Percentiles rank a stretch among this genome's conserved stretches.
Evolutionary conservation across 2,329 filamentous ascomycete genomes (phyloP).

Genomic region (Zasmidium citrigriseum): DNA sequence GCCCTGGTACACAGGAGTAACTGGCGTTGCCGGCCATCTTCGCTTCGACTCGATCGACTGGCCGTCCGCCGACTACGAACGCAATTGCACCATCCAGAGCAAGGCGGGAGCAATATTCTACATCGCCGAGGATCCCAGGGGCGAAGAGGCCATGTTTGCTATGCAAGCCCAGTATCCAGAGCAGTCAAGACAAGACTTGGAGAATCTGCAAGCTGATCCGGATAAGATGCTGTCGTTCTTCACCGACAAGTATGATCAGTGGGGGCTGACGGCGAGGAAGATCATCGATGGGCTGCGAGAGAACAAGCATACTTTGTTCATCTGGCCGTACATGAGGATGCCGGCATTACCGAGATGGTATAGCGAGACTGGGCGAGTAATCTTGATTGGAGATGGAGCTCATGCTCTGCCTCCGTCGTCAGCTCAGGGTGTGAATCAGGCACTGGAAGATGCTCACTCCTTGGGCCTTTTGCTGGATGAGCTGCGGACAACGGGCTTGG

Average conservation of each 20-base stretch:
- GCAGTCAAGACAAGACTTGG: slow-evolving; percentile 37
- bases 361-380: slow-evolving; percentile 42
- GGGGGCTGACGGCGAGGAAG: slow-evolving; percentile 21
- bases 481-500: neutral
- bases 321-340: slow-evolving; percentile 33
- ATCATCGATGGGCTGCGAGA: slow-evolving; percentile 24
- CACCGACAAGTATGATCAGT: slow-evolving; percentile 18
- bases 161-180: slow-evolving; percentile 38
- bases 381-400: slow-evolving; percentile 60
- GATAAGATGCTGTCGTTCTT: slow-evolving; percentile 17
- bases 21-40: slow-evolving; percentile 25
- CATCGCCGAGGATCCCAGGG: slow-evolving; percentile 39
- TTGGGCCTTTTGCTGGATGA: slow-evolving; percentile 42
- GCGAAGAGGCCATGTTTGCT: slow-evolving; percentile 38
- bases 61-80: slow-evolving; percentile 27
- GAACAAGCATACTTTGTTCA: slow-evolving; percentile 20
- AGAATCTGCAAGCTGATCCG: slow-evolving; percentile 35
- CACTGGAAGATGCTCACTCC: slow-evolving; percentile 56
- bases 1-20: slow-evolving; percentile 27
- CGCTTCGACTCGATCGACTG: slow-evolving; percentile 22
- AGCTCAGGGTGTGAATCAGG: slow-evolving; percentile 59
- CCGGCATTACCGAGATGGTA: slow-evolving; percentile 50
- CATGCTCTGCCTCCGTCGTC: slow-evolving; percentile 57
- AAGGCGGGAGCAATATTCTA: slow-evolving; percentile 41
- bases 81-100: slow-evolving; percentile 38